Conservation (phyloP, 306 rosid genomes). For the Cucurbita moschata region DNA sequence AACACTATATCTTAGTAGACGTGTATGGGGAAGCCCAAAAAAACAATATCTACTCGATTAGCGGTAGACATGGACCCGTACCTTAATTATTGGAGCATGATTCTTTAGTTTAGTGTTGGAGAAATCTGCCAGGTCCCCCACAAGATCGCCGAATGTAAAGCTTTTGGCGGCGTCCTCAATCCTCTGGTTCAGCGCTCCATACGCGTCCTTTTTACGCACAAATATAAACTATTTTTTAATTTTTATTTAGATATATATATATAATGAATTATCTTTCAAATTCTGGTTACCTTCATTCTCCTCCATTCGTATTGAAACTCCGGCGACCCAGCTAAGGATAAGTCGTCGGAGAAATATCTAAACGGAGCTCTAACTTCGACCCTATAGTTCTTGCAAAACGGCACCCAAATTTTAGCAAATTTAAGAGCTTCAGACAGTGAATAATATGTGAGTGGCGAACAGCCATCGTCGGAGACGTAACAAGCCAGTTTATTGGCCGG, state of each 20-base stretch:
- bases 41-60: no score
- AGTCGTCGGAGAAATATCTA: slow-evolving; percentile 23
- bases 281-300: slow-evolving; percentile 1
- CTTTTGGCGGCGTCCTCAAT: slow-evolving; percentile 17
- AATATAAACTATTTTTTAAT: no score
- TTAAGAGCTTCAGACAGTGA: slow-evolving; percentile 38
- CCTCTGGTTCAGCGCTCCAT: slow-evolving; percentile 18
- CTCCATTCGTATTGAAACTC: slow-evolving; percentile 30
- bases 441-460: slow-evolving; percentile 34
- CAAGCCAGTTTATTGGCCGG: slow-evolving; percentile 56
- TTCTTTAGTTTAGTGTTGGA: slow-evolving; percentile 13
- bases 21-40: no score
- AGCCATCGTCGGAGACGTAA: slow-evolving; percentile 67
- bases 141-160: background rate
- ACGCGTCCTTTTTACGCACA: slow-evolving; percentile 21
- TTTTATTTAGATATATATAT: no score
- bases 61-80: background rate
- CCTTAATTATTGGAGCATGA: slow-evolving; percentile 56
- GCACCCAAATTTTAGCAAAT: slow-evolving; percentile 56
- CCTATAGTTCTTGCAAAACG: slow-evolving; percentile 45
- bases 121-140: slow-evolving; percentile 26
- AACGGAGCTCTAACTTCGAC: slow-evolving; percentile 54
- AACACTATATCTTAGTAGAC: no score
- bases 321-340: background rate
- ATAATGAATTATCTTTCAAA: background rate